Base-by-base conservation (phyloP, 1,284 basidiomycete genomes). In the Heliocybe sulcata region DNA sequence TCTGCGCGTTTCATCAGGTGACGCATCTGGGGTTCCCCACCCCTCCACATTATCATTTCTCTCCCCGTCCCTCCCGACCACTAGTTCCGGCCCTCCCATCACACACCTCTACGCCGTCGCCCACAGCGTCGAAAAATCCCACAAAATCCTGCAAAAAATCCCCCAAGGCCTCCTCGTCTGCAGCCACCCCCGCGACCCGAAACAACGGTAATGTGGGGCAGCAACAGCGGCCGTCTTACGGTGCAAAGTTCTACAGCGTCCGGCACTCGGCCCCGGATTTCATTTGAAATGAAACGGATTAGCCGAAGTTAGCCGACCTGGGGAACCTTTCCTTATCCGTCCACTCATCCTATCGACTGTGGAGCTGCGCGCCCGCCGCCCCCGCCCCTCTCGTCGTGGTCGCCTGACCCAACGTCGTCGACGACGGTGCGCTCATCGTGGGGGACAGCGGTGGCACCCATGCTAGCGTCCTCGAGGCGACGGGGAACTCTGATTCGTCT, bases 1-100 rank as follows among this genome's bases (percentile, higher is more conserved):
- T 26, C 47, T 9, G 22, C 47, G 47, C 23, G 47, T 49, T 49
- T 29, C 47, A 49, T 49, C 47, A 49, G 27, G 47, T 49, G 47
- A 49, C 47, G 47, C 47, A 9, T 26, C 47, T 49, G 47, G 47
- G 47, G 47, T 49, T 4, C 8, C 6, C 47, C 9, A 14, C 20
- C 12, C 23, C 47, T 49, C 38, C 19, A 20, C 38, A 16, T 16
- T n/a, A 42, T 42, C n/a, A 20, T 42, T 42, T 42, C 38, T 42
- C 38, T 16, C 38, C 38, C 38, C 38, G 38, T 20, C 16, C 38
- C 16, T 42, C 16, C 4, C 38, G 38, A n/a, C n/a, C n/a, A n/a
- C n/a, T n/a, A n/a, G n/a, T n/a, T n/a, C n/a, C n/a, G n/a, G n/a
- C n/a, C n/a, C n/a, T n/a, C n/a, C n/a, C n/a, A n/a, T n/a, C n/a